These are phyloP conservation scores for Hippophae gyantsensis DNA, from an alignment of 306 rosid species.

Conservation along the genomic window DNA sequence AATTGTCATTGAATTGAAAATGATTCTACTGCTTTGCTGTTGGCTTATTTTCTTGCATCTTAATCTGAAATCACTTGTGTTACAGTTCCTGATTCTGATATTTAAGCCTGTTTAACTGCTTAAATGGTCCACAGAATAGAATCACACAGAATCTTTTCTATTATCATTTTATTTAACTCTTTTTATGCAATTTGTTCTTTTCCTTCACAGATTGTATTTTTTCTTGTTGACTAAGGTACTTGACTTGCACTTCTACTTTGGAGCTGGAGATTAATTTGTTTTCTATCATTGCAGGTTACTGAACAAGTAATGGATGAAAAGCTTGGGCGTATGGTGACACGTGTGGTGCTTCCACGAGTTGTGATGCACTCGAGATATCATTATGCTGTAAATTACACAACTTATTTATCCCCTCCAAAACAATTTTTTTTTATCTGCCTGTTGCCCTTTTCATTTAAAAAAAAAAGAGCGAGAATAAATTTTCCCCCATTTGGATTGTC, in stretches of 20 bases:
- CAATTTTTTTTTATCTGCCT: no score
- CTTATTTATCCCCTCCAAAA: neutral
- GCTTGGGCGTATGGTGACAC: constrained; percentile 81
- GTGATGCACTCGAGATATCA: constrained; percentile 93
- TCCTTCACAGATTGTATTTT: neutral
- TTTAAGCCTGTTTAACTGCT: no score
- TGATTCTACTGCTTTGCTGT: no score
- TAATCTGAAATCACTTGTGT: no score
- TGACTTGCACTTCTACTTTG: constrained; percentile 1
- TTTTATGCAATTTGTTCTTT: neutral
- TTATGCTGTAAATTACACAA: constrained; percentile 51
- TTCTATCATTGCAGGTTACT: constrained; percentile 53
- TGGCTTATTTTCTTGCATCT: no score
- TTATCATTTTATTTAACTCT: neutral
- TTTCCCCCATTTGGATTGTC: neutral
- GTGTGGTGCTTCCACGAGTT: constrained; percentile 96
- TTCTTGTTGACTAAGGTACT: constrained; percentile 1
- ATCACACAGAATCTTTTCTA: neutral
- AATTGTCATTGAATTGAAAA: no score
- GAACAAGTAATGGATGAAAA: constrained; percentile 85
- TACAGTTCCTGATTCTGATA: no score
- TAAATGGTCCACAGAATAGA: no score
- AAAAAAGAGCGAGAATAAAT: no score
- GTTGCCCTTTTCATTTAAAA: no score
- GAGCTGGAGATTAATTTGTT: constrained; percentile 10